A percentile compares a stretch with the other conserved stretches of the same genome.
These are phyloP conservation scores for Penicillium sp. DNA, from an alignment of 2,329 filamentous ascomycete species.

Conservation along the genomic window DNA sequence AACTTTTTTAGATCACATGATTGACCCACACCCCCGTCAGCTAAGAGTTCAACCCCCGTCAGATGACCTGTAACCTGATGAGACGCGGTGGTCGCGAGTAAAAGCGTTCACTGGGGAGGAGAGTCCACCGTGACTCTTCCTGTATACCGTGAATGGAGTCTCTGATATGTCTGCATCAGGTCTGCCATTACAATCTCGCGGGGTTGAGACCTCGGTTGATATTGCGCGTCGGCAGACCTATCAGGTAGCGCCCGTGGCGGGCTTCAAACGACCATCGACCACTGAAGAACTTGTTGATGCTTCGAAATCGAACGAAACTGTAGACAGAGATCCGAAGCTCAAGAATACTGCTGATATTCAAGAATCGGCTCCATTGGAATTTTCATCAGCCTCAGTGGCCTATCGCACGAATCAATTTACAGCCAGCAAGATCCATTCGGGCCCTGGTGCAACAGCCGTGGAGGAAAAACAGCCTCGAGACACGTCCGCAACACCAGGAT, in stretches of 20 bases:
- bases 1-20: too few species aligned
- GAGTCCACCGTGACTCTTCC: background rate
- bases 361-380: slow-evolving; percentile 21
- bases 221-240: slow-evolving; percentile 38
- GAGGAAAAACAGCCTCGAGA: slow-evolving; percentile 30
- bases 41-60: too few species aligned
- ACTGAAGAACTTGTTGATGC: slow-evolving; percentile 5
- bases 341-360: background rate
- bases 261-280: slow-evolving; percentile 45
- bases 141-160: background rate
- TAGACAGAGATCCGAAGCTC: background rate
- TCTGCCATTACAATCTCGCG: slow-evolving; percentile 45
- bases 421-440: slow-evolving; percentile 32
- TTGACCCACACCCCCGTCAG: too few species aligned
- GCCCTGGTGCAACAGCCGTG: slow-evolving; percentile 15
- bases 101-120: background rate
- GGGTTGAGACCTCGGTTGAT: slow-evolving; percentile 46
- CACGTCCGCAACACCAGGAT: slow-evolving; percentile 48
- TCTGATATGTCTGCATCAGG: slow-evolving; percentile 23
- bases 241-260: slow-evolving; percentile 40
- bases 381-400: slow-evolving; percentile 26
- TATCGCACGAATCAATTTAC: slow-evolving; percentile 35
- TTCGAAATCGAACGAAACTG: background rate
- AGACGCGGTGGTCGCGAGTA: background rate
- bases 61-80: too few species aligned